A percentile compares a stretch with the other conserved stretches of the same genome.
Evolutionary conservation across 2,329 filamentous ascomycete species (phyloP).

Genomic region (Neurospora crassa): DNA sequence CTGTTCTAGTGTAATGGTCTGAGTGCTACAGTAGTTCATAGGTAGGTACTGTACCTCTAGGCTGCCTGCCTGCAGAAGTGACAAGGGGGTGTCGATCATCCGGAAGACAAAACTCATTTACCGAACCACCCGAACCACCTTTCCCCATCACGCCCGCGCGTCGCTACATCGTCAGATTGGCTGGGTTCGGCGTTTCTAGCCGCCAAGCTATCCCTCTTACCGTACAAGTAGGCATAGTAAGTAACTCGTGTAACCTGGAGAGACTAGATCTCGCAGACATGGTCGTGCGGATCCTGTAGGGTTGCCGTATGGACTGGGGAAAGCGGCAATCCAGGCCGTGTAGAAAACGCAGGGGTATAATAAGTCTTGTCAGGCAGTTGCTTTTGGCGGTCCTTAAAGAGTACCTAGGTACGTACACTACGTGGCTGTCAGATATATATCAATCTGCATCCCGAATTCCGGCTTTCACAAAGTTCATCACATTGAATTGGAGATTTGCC

Average conservation of each 20-base stretch:
- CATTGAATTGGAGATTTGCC: neutral
- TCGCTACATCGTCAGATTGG: neutral
- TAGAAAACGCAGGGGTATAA: neutral
- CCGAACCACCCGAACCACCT: neutral
- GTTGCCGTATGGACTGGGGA: neutral
- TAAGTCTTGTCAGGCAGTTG: neutral
- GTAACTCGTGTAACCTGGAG: no score
- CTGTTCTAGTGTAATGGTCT: neutral
- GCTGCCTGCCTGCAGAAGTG: neutral
- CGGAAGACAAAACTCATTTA: neutral
- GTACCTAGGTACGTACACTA: neutral
- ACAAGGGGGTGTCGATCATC: neutral
- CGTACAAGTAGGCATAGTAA: no score
- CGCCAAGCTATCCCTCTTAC: no score
- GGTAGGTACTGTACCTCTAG: neutral
- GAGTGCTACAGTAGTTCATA: neutral
- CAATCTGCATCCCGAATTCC: neutral
- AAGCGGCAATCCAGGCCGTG: neutral
- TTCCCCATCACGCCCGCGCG: neutral
- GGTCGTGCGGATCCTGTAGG: no score
- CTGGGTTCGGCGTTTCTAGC: neutral
- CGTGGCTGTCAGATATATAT: neutral
- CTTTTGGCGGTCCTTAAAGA: neutral
- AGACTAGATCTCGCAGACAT: no score
- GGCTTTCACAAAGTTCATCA: neutral